Evolutionary conservation across 306 rosid species (phyloP).

Genomic region (Arachis stenosperma): DNA sequence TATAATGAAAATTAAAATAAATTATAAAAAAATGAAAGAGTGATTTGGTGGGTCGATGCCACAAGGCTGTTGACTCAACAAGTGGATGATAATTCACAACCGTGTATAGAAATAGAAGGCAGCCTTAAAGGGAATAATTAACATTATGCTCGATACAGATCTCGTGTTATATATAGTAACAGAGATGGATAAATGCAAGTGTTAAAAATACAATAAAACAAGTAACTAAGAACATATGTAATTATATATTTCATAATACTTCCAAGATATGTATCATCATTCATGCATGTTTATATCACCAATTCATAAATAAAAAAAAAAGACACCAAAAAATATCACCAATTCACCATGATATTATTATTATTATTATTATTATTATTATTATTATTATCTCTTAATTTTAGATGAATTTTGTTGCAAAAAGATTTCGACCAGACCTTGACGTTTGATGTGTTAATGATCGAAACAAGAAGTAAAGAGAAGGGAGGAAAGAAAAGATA

Average conservation of each 20-base stretch:
- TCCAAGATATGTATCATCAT: not conserved
- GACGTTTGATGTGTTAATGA: not conserved
- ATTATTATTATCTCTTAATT: not conserved
- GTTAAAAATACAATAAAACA: not conserved
- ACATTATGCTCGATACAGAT: not conserved
- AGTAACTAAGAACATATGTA: too few relatives aligned
- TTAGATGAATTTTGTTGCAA: not conserved
- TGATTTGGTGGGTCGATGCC: conserved; percentile 4
- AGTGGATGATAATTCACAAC: not conserved
- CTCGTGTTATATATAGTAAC: not conserved
- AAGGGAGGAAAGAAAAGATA: too few relatives aligned
- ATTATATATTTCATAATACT: not conserved
- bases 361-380: too few relatives aligned
- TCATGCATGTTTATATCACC: not conserved
- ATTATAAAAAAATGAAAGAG: not conserved
- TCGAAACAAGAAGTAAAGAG: not conserved
- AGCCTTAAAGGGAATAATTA: not conserved
- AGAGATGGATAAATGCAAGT: not conserved
- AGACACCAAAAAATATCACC: too few relatives aligned
- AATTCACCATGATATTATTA: too few relatives aligned
- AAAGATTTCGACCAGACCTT: not conserved
- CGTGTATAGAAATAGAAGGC: not conserved
- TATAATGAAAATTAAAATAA: not conserved
- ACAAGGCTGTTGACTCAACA: not conserved
- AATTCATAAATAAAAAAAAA: not conserved